Evolutionary conservation across 2,329 filamentous ascomycete species (phyloP).

Genomic region (Bipolaris cookei): DNA sequence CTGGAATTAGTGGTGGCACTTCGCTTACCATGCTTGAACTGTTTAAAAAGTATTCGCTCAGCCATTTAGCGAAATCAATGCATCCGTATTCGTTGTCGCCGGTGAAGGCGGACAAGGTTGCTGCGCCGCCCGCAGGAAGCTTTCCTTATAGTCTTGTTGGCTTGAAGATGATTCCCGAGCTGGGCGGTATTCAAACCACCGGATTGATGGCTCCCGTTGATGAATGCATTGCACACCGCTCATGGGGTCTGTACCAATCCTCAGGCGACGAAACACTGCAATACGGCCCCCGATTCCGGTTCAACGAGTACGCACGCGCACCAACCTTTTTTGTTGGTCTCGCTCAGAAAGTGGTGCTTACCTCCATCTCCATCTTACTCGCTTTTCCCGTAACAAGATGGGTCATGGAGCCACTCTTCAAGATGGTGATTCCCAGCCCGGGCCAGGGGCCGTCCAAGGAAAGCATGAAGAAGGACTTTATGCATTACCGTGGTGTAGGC

Average conservation of each 20-base stretch:
- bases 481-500: conserved; percentile 70
- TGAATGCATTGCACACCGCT: conserved; percentile 64
- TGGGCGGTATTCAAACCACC: conserved; percentile 66
- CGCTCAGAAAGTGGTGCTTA: conserved; percentile 57
- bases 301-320: conserved; percentile 63
- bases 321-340: conserved; percentile 57
- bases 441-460: conserved; percentile 53
- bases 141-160: conserved; percentile 57
- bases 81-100: conserved; percentile 61
- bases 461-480: conserved; percentile 62
- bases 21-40: conserved; percentile 69
- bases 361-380: conserved; percentile 53
- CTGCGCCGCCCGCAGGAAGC: conserved; percentile 43
- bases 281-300: conserved; percentile 65
- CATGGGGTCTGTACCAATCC: conserved; percentile 60
- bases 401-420: conserved; percentile 40
- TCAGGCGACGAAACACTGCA: conserved; percentile 37
- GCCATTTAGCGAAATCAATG: conserved; percentile 56
- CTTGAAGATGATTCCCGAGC: conserved; percentile 59
- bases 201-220: conserved; percentile 61
- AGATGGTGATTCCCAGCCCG: conserved; percentile 37
- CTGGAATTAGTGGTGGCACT: conserved; percentile 60
- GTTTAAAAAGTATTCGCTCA: conserved; percentile 56
- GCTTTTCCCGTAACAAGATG: conserved; percentile 62
- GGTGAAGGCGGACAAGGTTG: conserved; percentile 49